phyloP scores from a whole-genome alignment of 352 stramenopile species.

The Phytopythium litorale region DNA sequence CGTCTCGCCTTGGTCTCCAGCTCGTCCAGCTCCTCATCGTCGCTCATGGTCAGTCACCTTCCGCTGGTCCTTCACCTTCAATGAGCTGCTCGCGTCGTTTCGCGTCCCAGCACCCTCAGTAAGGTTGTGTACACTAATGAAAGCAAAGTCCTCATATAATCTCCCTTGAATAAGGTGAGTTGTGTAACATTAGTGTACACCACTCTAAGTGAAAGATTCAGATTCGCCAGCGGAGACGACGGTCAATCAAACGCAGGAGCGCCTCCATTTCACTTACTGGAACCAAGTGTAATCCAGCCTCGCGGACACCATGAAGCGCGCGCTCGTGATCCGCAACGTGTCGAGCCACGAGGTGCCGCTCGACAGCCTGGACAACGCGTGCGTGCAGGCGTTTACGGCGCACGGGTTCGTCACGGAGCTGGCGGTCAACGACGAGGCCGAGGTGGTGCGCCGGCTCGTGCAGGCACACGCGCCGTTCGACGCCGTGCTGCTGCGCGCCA shows the following conservation, averaged over 20 bases:
- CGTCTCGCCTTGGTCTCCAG: slow-evolving; percentile 54
- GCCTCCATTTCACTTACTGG: neutral
- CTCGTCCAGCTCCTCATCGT: slow-evolving; percentile 74
- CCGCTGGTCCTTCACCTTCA: neutral
- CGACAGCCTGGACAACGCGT: slow-evolving; percentile 73
- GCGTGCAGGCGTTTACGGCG: slow-evolving; percentile 60
- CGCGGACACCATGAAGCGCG: slow-evolving; percentile 53
- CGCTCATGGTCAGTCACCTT: slow-evolving; percentile 24
- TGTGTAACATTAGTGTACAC: neutral
- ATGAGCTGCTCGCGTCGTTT: slow-evolving; percentile 21
- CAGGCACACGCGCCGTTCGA: slow-evolving; percentile 60
- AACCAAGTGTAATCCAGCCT: neutral
- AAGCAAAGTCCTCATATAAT: neutral
- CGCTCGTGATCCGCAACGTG: slow-evolving; percentile 75
- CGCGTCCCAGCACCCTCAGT: slow-evolving; percentile 2
- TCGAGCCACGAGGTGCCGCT: slow-evolving; percentile 67
- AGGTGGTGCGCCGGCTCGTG: slow-evolving; percentile 57
- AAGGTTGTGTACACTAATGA: neutral
- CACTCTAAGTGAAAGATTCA: neutral
- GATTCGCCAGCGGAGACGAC: neutral
- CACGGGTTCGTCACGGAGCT: slow-evolving; percentile 73
- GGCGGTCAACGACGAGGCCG: slow-evolving; percentile 49
- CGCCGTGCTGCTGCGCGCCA: slow-evolving; percentile 59
- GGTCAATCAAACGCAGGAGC: neutral
- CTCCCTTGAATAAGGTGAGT: neutral